A percentile compares a stretch with the other conserved stretches of the same genome.
These are phyloP conservation scores for Xylaria telfairii DNA, from an alignment of 495 filamentous ascomycete species.

Conservation along the genomic window DNA sequence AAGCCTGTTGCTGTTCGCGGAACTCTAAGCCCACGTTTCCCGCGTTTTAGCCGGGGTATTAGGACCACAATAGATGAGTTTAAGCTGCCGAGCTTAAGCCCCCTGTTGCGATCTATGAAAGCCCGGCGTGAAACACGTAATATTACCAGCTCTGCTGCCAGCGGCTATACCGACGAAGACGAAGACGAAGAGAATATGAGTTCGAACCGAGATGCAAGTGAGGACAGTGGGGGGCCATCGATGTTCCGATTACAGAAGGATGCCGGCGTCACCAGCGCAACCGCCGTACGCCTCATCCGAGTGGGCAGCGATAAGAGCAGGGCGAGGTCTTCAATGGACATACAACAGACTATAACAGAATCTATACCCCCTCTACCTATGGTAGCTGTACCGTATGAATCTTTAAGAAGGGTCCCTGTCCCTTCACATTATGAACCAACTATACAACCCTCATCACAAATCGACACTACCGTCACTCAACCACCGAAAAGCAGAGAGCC, in stretches of 20 bases:
- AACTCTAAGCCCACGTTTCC: conserved; percentile 31
- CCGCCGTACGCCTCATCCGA: conserved; percentile 38
- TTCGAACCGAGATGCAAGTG: not conserved
- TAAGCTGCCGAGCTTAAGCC: conserved; percentile 32
- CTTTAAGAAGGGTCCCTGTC: not conserved
- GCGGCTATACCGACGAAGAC: conserved; percentile 17
- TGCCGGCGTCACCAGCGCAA: conserved; percentile 32
- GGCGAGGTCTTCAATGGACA: not conserved
- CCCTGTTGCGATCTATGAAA: conserved; percentile 30
- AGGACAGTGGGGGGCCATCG: conserved; percentile 28
- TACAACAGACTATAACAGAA: not conserved
- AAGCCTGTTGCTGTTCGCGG: conserved; percentile 32
- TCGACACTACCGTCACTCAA: not conserved
- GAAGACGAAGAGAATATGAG: not conserved
- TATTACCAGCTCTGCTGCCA: conserved; percentile 29
- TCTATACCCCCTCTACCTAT: conserved; percentile 8
- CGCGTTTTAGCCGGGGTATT: conserved; percentile 28
- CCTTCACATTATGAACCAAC: not conserved
- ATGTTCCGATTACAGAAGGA: conserved; percentile 37
- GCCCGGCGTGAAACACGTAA: conserved; percentile 25
- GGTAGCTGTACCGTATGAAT: not conserved
- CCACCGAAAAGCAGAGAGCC: conserved; percentile 4
- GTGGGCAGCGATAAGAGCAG: conserved; percentile 33
- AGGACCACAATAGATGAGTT: conserved; percentile 35
- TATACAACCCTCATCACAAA: not conserved